These are phyloP conservation scores for Microbotryomycetes sp. DNA, from an alignment of 1,284 basidiomycete genomes.

Conservation along the genomic window DNA sequence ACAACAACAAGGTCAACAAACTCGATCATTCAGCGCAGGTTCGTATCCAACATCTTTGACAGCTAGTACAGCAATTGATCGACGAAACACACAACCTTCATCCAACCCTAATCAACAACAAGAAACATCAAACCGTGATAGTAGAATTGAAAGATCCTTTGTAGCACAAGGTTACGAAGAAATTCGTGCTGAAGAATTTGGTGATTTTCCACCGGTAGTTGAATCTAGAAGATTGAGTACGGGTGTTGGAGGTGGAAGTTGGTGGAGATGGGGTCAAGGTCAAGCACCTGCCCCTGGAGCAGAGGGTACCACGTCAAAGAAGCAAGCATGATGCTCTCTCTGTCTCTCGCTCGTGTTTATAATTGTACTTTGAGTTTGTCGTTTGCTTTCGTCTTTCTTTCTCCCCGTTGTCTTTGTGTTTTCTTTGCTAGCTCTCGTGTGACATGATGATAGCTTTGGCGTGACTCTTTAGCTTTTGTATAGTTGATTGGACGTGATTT, in stretches of 20 bases:
- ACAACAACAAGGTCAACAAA: background rate
- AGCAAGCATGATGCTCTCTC: too few species aligned
- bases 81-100: background rate
- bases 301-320: too few species aligned
- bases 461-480: too few species aligned
- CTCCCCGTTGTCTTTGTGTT: background rate
- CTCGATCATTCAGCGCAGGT: slow-evolving; percentile 4
- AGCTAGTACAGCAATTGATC: background rate
- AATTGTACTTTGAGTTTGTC: too few species aligned
- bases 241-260: background rate
- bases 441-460: too few species aligned
- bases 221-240: background rate
- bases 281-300: too few species aligned
- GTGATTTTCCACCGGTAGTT: background rate
- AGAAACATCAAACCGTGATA: background rate
- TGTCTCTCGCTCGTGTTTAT: too few species aligned
- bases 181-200: slow-evolving; percentile 4
- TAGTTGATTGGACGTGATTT: too few species aligned
- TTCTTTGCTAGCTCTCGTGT: too few species aligned
- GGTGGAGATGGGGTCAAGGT: background rate
- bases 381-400: background rate
- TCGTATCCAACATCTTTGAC: slow-evolving; percentile 1
- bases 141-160: slow-evolving; percentile 7
- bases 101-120: background rate
- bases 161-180: slow-evolving; percentile 20